phyloP scores from a whole-genome alignment of 768 basidiomycete species.

The Gloeostereum incarnatum region DNA sequence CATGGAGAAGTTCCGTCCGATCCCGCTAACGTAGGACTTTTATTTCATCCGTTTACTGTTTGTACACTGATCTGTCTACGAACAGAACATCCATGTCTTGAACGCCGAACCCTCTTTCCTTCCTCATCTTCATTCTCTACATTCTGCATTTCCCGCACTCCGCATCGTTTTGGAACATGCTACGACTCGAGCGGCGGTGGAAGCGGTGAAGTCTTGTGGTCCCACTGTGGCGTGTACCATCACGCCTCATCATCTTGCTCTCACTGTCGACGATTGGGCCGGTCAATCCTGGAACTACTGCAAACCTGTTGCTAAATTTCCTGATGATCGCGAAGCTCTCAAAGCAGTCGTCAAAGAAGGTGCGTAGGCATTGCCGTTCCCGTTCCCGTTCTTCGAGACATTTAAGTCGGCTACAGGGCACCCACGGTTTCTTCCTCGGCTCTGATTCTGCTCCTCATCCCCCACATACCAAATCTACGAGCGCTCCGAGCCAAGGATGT shows the following conservation, averaged over 20 bases:
- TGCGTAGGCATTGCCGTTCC: conserved; percentile 17
- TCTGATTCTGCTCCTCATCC: conserved; percentile 96
- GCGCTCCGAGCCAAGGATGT: conserved; percentile 64
- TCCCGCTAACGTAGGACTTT: conserved; percentile 36
- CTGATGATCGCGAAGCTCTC: conserved; percentile 81
- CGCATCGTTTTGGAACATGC: conserved; percentile 97
- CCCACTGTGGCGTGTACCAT: conserved; percentile 91
- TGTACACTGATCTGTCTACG: conserved; percentile 2
- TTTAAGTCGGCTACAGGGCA: conserved; percentile 43
- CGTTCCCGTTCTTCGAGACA: background rate
- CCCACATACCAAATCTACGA: conserved; percentile 52
- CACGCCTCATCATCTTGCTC: conserved; percentile 89
- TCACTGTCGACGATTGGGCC: conserved; percentile 96
- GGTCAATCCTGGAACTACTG: conserved; percentile 94
- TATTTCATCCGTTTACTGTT: conserved; percentile 2
- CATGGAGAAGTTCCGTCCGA: conserved; percentile 98
- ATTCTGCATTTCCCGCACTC: conserved; percentile 75
- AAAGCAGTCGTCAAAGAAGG: conserved; percentile 70
- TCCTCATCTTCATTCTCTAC: conserved; percentile 76
- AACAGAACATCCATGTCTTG: conserved; percentile 80
- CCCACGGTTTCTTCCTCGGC: conserved; percentile 93
- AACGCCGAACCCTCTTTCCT: conserved; percentile 91
- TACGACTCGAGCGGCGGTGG: conserved; percentile 86
- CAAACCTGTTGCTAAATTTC: conserved; percentile 96
- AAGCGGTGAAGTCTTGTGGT: conserved; percentile 70